A percentile compares a stretch with the other conserved stretches of the same genome.
phyloP scores from a whole-genome alignment of 768 basidiomycete genomes.

The Suillus americanus region DNA sequence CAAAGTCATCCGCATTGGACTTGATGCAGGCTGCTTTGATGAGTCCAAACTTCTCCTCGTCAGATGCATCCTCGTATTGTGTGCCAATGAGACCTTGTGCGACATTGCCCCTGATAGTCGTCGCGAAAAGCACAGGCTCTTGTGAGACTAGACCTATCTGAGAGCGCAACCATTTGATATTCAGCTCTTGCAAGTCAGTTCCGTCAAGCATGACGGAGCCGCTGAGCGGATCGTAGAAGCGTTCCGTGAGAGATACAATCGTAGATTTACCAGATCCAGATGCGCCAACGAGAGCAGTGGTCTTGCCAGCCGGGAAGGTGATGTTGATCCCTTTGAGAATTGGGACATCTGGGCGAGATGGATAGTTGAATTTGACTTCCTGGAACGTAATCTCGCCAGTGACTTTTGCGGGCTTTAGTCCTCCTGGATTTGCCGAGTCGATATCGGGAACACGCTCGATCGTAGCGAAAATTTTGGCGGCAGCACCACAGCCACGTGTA shows the following conservation, averaged over 20 bases:
- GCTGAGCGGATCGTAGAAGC: constrained; percentile 51
- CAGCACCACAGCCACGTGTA: constrained; percentile 49
- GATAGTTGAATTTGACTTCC: constrained; percentile 54
- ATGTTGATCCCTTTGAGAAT: constrained; percentile 46
- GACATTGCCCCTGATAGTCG: constrained; percentile 46
- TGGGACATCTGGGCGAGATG: constrained; percentile 44
- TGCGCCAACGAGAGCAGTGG: constrained; percentile 40
- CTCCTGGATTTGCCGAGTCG: constrained; percentile 45
- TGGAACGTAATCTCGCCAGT: constrained; percentile 47
- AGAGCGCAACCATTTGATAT: constrained; percentile 48
- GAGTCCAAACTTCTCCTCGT: constrained; percentile 42
- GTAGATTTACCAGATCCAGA: constrained; percentile 41
- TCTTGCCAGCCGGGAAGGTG: constrained; percentile 43
- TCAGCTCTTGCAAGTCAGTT: constrained; percentile 41
- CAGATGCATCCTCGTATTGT: constrained; percentile 36
- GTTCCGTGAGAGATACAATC: constrained; percentile 45
- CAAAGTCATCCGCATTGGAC: constrained; percentile 53
- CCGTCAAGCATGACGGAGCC: constrained; percentile 48
- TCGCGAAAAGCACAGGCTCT: constrained; percentile 50
- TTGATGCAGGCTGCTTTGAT: constrained; percentile 49
- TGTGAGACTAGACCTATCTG: constrained; percentile 54
- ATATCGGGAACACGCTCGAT: constrained; percentile 57
- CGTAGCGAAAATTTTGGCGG: constrained; percentile 52
- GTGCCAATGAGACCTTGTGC: constrained; percentile 47
- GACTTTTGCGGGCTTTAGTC: constrained; percentile 43